Evolutionary conservation across 257 asterid genomes (phyloP), one percentile per base, ranked within the genome.

Genomic region (Cynanchum wilfordii): DNA sequence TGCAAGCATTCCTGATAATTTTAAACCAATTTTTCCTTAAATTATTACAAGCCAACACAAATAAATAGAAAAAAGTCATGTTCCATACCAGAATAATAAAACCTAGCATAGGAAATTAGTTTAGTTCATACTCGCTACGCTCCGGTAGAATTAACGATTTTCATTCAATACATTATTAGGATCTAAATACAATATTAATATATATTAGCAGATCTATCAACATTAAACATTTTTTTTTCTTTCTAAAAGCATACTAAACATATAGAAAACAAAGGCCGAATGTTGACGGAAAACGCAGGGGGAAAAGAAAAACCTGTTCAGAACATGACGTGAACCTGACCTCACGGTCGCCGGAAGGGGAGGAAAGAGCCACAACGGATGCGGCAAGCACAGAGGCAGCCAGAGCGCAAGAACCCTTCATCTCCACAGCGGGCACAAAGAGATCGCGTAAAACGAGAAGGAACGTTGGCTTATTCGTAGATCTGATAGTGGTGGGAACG

Each of bases 291-390:
- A n/a, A 20, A 19, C 2, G 22, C 7, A 20, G 54, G 7, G 10
- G 5, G n/a, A n/a, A n/a, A 42, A 20, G 7, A 40, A 36, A 38
- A 22, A 87, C 92, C 88, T 77, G 70, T 75, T 54, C 51, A 67
- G 81, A 17, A 69, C 54, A 66, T 1, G 82, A 68, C 74, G 49
- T 68, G 74, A 71, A 33, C 60, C 76, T 16, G 24, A 62, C 24
- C n/a, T 7, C 45, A 7, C 25, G 7, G 50, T 73, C 74, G 55
- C 70, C 77, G 66, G 51, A 55, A 40, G 47, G 20, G 52, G 68
- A 63, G 58, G 76, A 54, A 30, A 74, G 25, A 62, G 79, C 69
- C 19, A 70, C 19, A 40, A 73, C 65, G 64, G 79, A 78, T 11
- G 78, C 79, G 40, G 70, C 58, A 44, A 79, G 36, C 7, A 57